These are phyloP conservation scores for Botryotinia globosa DNA, from an alignment of 2,329 filamentous ascomycete species.

Conservation along the genomic window DNA sequence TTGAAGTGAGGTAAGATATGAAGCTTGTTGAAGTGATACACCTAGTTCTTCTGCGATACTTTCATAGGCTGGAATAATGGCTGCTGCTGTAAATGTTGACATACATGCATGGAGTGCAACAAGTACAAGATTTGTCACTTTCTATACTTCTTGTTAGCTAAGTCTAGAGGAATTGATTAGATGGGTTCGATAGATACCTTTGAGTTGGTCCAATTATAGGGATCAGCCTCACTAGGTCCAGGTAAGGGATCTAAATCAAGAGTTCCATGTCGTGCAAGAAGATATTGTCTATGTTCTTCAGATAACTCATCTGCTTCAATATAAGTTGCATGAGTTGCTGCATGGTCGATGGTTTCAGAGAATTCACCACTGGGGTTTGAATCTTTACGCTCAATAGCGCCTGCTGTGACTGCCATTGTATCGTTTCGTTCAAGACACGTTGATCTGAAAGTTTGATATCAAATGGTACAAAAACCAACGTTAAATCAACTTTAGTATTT, in stretches of 20 bases:
- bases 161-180: not conserved
- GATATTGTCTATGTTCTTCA: slow-evolving; percentile 21
- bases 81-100: slow-evolving; percentile 50
- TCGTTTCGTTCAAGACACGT: not conserved
- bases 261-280: slow-evolving; percentile 22
- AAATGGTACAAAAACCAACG: not conserved
- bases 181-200: slow-evolving; percentile 40
- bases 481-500: not conserved
- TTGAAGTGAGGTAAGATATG: slow-evolving; percentile 51
- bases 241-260: slow-evolving; percentile 23
- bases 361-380: slow-evolving; percentile 9
- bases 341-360: not conserved
- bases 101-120: slow-evolving; percentile 53
- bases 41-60: slow-evolving; percentile 47
- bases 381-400: not conserved
- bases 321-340: slow-evolving; percentile 14
- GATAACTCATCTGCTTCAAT: slow-evolving; percentile 6
- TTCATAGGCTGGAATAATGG: slow-evolving; percentile 50
- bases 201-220: slow-evolving; percentile 53
- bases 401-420: slow-evolving; percentile 1
- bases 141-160: slow-evolving; percentile 37
- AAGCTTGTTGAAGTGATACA: slow-evolving; percentile 44
- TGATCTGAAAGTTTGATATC: not conserved
- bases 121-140: slow-evolving; percentile 47
- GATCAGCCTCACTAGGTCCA: slow-evolving; percentile 42